These are phyloP conservation scores for Aspergillus olivimuriae DNA, from an alignment of 495 filamentous ascomycete genomes.

Conservation along the genomic window DNA sequence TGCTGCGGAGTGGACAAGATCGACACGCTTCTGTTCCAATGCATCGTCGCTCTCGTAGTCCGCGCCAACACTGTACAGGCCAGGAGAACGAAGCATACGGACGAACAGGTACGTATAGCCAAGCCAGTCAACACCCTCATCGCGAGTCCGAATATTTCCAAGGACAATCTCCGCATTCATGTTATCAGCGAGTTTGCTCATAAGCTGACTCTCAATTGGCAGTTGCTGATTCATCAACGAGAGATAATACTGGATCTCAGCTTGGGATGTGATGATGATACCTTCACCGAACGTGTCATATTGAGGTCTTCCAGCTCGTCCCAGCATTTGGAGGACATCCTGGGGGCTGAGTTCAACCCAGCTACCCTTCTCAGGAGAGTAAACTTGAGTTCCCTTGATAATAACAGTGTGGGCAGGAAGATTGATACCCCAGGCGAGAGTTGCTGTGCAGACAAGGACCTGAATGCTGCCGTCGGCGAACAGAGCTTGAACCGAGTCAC, in stretches of 20 bases:
- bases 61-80: slow-evolving; percentile 89
- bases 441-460: slow-evolving; percentile 95
- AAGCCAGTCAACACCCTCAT: slow-evolving; percentile 97
- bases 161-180: slow-evolving; percentile 96
- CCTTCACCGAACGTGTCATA: slow-evolving; percentile 97
- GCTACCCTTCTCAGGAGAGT: slow-evolving; percentile 96
- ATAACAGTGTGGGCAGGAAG: slow-evolving; percentile 91
- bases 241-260: slow-evolving; percentile 93
- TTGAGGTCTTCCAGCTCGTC: slow-evolving; percentile 91
- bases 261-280: slow-evolving; percentile 95
- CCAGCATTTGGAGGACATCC: slow-evolving; percentile 97
- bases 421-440: slow-evolving; percentile 94
- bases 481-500: slow-evolving; percentile 89
- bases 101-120: slow-evolving; percentile 98
- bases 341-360: slow-evolving; percentile 98
- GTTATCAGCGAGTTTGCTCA: slow-evolving; percentile 91
- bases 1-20: slow-evolving; percentile 92
- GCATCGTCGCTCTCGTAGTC: slow-evolving; percentile 91
- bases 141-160: slow-evolving; percentile 85
- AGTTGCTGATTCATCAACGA: slow-evolving; percentile 95
- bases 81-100: slow-evolving; percentile 93
- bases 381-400: slow-evolving; percentile 96
- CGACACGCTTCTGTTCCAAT: slow-evolving; percentile 92
- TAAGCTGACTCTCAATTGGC: slow-evolving; percentile 94
- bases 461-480: slow-evolving; percentile 88